phyloP scores from a whole-genome alignment of 176 grass and related monocot genomes.

The Neostapfia colusana region DNA sequence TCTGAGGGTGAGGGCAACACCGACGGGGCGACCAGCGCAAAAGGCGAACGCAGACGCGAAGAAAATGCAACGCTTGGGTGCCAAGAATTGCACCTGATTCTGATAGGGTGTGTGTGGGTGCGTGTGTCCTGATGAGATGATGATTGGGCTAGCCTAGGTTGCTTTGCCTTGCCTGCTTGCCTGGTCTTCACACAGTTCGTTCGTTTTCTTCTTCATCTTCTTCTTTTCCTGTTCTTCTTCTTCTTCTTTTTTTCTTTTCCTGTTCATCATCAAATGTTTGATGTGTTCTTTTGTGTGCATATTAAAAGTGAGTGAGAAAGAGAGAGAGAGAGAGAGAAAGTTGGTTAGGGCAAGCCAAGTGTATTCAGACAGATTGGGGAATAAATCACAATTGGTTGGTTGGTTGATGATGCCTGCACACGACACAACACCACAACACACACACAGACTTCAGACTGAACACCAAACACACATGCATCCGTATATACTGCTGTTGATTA shows the following conservation, averaged over 20 bases:
- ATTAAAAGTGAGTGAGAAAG: constrained; percentile 43
- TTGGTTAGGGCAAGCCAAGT: constrained; percentile 27
- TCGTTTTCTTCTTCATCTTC: not conserved
- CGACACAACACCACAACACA: not conserved
- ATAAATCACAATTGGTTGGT: constrained; percentile 40
- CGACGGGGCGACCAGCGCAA: constrained; percentile 8
- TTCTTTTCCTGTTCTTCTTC: too few relatives aligned
- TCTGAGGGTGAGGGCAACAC: constrained; percentile 15
- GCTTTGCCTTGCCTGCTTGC: too few relatives aligned
- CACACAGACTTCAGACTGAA: too few relatives aligned
- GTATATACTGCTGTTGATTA: too few relatives aligned
- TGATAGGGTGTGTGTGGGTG: not conserved
- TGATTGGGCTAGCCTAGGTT: constrained; percentile 8
- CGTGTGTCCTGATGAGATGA: not conserved
- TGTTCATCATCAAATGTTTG: constrained; percentile 47
- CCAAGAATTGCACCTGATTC: not conserved
- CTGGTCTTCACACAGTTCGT: not conserved
- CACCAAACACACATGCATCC: too few relatives aligned
- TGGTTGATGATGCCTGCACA: constrained; percentile 3
- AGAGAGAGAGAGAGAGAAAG: not conserved
- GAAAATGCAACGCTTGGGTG: too few relatives aligned
- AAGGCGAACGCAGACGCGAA: not conserved
- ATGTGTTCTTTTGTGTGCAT: constrained; percentile 81
- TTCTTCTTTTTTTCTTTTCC: not conserved
- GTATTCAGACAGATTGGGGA: constrained; percentile 50